Percentiles rank a stretch among this genome's conserved stretches.
Evolutionary conservation across 2,329 filamentous ascomycete species (phyloP).

Genomic region (Penicillium sp.): DNA sequence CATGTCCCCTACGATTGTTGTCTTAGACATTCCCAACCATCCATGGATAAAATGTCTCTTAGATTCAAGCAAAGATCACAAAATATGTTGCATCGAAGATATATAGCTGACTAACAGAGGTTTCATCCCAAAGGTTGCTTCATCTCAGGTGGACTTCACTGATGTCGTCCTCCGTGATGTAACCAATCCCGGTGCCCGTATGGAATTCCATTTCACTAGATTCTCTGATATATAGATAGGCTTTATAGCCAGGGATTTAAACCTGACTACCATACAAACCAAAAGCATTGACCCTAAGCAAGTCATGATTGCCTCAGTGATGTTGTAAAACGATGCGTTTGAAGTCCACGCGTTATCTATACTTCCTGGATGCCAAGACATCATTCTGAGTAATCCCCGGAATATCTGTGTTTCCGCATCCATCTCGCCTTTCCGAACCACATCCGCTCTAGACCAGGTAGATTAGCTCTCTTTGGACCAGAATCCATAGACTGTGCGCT

Average conservation of each 20-base stretch:
- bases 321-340: background rate
- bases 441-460: constrained; percentile 10
- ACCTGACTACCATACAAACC: background rate
- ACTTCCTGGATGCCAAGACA: constrained; percentile 5
- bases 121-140: background rate
- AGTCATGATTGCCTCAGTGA: background rate
- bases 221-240: no score
- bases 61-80: background rate
- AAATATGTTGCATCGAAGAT: background rate
- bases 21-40: constrained; percentile 21
- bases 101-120: background rate
- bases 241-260: background rate
- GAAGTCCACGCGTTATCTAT: background rate
- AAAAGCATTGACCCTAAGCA: background rate
- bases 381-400: constrained; percentile 9
- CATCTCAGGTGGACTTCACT: background rate
- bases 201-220: background rate
- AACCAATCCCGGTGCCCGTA: background rate
- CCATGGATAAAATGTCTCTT: background rate
- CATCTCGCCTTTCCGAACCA: constrained; percentile 8
- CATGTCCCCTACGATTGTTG: constrained; percentile 10
- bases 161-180: background rate
- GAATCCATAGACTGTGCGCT: constrained; percentile 9
- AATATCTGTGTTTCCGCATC: constrained; percentile 8
- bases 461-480: constrained; percentile 10